Conservation (phyloP, 164 flowering plant genomes). For the Vitis riparia region DNA sequence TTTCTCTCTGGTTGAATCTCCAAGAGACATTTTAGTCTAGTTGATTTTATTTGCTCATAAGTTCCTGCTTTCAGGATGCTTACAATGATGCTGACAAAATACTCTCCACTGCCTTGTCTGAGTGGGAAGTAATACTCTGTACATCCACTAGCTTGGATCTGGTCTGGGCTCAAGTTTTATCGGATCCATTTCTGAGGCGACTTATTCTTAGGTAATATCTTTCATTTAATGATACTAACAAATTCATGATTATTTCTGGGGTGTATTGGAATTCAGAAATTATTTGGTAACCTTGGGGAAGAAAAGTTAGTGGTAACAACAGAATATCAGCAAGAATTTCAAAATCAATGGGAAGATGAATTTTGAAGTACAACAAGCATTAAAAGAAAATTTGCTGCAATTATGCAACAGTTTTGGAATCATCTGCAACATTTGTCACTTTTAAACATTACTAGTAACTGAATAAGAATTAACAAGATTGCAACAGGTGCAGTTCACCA, state of each 20-base stretch:
- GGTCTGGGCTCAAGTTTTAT: conserved; percentile 90
- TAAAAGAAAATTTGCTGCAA: too few species aligned
- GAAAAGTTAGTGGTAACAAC: too few species aligned
- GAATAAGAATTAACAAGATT: too few species aligned
- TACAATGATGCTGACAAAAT: conserved; percentile 63
- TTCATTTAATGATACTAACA: not conserved
- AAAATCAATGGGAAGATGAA: too few species aligned
- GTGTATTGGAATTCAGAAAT: not conserved
- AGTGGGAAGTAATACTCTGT: conserved; percentile 85
- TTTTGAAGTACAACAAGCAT: too few species aligned
- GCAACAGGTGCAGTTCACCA: too few species aligned
- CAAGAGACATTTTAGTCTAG: not conserved
- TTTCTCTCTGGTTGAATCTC: not conserved
- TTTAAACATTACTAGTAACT: not conserved
- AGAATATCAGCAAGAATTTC: too few species aligned
- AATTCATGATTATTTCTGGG: not conserved
- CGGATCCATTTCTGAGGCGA: conserved; percentile 85
- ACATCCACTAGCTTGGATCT: conserved; percentile 62
- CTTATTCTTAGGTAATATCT: conserved; percentile 71
- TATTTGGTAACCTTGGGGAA: too few species aligned
- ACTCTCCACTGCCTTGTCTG: conserved; percentile 62
- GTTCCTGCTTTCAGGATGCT: conserved; percentile 47
- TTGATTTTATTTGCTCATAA: not conserved
- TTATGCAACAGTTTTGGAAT: not conserved
- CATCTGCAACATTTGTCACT: not conserved